Evolutionary conservation across 1,284 basidiomycete genomes (phyloP).

Genomic region (Tetrapyrgos nigripes): DNA sequence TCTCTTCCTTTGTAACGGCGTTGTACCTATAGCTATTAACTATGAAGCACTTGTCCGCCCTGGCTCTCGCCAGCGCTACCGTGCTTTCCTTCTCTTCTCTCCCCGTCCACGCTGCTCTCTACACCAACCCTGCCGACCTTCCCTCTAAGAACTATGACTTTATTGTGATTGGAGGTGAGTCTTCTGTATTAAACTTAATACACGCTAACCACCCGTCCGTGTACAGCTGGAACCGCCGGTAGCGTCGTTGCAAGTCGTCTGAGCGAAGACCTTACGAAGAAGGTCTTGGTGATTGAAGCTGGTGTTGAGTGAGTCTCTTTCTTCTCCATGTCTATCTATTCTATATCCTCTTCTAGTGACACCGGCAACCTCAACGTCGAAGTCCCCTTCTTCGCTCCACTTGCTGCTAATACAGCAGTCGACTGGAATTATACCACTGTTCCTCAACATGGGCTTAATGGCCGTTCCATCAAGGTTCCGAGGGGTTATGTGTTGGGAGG

Average conservation of each 20-base stretch:
- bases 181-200: background rate
- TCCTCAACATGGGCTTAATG: slow-evolving; percentile 23
- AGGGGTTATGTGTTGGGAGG: slow-evolving; percentile 29
- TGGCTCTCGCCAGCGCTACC: too few relatives aligned
- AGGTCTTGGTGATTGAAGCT: slow-evolving; percentile 13
- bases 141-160: slow-evolving; percentile 25
- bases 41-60: too few relatives aligned
- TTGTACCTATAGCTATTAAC: too few relatives aligned
- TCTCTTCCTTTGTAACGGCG: too few relatives aligned
- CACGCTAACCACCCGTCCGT: background rate
- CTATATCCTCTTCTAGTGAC: background rate
- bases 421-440: slow-evolving; percentile 27
- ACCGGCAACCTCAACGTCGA: slow-evolving; percentile 2
- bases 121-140: slow-evolving; percentile 5
- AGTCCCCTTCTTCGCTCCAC: slow-evolving; percentile 16
- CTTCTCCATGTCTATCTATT: too few relatives aligned
- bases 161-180: slow-evolving; percentile 32
- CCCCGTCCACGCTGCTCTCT: slow-evolving; percentile 12
- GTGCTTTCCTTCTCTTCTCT: too few relatives aligned
- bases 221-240: slow-evolving; percentile 11
- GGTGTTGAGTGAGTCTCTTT: slow-evolving; percentile 8
- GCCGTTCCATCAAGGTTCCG: slow-evolving; percentile 19
- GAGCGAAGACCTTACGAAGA: background rate
- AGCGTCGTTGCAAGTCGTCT: slow-evolving; percentile 12
- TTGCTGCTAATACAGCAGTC: slow-evolving; percentile 13